Percentiles rank a stretch among this genome's conserved stretches.
Conservation (phyloP, 441 rosid genomes). For the Eugenia klotzschiana region DNA sequence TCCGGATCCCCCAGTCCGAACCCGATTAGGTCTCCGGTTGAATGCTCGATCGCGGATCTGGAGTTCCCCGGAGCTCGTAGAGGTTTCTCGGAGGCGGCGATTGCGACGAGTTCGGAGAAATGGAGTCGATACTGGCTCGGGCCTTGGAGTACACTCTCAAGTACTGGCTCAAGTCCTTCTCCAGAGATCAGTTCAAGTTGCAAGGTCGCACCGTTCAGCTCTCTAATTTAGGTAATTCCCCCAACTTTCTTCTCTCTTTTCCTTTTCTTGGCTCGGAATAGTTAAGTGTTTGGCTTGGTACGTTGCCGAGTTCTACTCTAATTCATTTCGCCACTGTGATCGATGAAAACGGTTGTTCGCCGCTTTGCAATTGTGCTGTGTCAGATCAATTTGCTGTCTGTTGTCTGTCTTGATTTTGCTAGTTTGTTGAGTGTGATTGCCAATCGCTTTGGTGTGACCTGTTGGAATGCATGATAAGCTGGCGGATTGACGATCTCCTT, state of each 20-base stretch:
- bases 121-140: constrained; percentile 91
- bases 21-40: neutral
- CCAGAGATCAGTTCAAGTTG: constrained; percentile 90
- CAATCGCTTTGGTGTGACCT: neutral
- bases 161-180: constrained; percentile 98
- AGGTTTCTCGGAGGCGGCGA: neutral
- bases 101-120: constrained; percentile 2
- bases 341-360: neutral
- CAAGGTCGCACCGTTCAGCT: constrained; percentile 87
- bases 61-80: neutral
- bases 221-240: constrained; percentile 55
- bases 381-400: neutral
- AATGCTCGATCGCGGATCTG: neutral
- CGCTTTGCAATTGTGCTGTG: neutral
- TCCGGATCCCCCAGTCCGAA: neutral
- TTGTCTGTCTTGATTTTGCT: neutral
- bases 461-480: neutral
- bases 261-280: neutral
- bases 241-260: neutral
- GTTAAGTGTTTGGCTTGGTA: neutral
- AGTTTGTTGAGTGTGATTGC: neutral
- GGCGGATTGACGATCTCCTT: neutral
- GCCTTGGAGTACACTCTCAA: constrained; percentile 96
- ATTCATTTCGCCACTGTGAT: neutral
- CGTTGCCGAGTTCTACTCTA: neutral